phyloP scores from a whole-genome alignment of 805 yeast genomes.

The Vanderwaltozyma yarrowii region DNA sequence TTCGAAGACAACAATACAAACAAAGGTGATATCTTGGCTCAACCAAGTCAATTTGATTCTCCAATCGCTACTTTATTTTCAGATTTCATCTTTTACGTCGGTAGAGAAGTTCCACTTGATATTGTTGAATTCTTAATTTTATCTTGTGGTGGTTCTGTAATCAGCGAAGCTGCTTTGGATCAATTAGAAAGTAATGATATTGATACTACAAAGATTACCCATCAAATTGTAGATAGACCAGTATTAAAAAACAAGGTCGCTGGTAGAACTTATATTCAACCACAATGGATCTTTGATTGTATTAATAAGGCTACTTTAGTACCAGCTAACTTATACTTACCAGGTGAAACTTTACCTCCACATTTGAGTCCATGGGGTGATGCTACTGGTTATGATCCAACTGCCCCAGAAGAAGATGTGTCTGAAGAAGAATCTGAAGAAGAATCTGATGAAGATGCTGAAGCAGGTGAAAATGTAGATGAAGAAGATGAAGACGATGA shows the following conservation, averaged over 20 bases:
- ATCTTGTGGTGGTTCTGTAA: conserved; percentile 75
- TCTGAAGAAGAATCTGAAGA: conserved; percentile 36
- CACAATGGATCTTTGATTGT: conserved; percentile 96
- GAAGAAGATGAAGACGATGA: conserved; percentile 42
- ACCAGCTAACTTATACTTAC: conserved; percentile 75
- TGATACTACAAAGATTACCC: conserved; percentile 67
- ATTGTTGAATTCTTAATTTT: conserved; percentile 78
- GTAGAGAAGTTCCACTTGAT: conserved; percentile 93
- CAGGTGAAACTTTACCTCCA: conserved; percentile 93
- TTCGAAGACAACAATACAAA: conserved; percentile 56
- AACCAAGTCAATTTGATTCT: conserved; percentile 54
- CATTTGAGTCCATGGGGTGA: conserved; percentile 99
- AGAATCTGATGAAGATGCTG: conserved; percentile 43
- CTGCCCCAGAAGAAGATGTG: conserved; percentile 35
- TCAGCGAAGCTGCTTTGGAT: conserved; percentile 82
- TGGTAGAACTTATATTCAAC: conserved; percentile 91
- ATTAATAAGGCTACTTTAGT: conserved; percentile 67
- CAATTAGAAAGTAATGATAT: conserved; percentile 43
- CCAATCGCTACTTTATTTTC: conserved; percentile 59
- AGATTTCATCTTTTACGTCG: conserved; percentile 71
- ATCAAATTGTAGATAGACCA: conserved; percentile 93
- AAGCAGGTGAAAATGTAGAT: conserved; percentile 36
- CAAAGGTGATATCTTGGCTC: conserved; percentile 58
- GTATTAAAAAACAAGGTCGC: conserved; percentile 63
- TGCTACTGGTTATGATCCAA: conserved; percentile 82